A percentile compares a stretch with the other conserved stretches of the same genome.
Conservation (phyloP, 768 basidiomycete species). For the Sporobolomyces phaffii region DNA sequence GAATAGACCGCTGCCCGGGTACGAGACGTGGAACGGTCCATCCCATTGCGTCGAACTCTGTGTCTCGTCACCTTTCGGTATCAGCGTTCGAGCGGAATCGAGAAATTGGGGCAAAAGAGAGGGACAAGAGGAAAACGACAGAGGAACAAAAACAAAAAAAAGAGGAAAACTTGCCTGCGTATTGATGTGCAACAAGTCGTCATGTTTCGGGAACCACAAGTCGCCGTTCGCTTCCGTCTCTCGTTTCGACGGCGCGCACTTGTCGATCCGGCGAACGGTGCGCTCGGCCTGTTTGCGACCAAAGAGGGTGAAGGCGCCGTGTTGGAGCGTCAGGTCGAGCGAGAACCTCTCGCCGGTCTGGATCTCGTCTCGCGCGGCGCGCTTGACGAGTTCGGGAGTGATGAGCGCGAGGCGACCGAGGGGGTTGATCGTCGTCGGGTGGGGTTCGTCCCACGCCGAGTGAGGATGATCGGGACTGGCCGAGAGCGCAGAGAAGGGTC, state of each 20-base stretch:
- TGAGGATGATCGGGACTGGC: neutral
- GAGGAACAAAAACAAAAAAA: neutral
- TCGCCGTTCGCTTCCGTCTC: slow-evolving; percentile 2
- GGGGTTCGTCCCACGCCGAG: neutral
- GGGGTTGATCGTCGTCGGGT: neutral
- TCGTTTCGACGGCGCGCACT: neutral
- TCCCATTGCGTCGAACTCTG: slow-evolving; percentile 30
- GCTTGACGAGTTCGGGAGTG: slow-evolving; percentile 30
- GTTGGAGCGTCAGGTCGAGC: slow-evolving; percentile 9
- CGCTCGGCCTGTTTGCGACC: slow-evolving; percentile 1
- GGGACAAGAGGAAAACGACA: neutral
- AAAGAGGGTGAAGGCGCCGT: neutral
- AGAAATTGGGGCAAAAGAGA: neutral
- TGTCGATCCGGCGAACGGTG: neutral
- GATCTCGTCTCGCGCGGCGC: slow-evolving; percentile 27
- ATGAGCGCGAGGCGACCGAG: slow-evolving; percentile 11
- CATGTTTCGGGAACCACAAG: slow-evolving; percentile 4
- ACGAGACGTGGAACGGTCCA: slow-evolving; percentile 30
- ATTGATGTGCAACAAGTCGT: slow-evolving; percentile 15
- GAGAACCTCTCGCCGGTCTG: slow-evolving; percentile 22
- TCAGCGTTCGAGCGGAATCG: too few relatives aligned
- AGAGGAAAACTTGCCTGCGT: neutral
- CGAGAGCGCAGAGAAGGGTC: neutral
- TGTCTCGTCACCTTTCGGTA: too few relatives aligned
- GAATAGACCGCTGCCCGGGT: slow-evolving; percentile 2